Percentiles rank a stretch among this genome's conserved stretches.
phyloP scores from a whole-genome alignment of 768 basidiomycete genomes.

The Wakefieldia striispora region DNA sequence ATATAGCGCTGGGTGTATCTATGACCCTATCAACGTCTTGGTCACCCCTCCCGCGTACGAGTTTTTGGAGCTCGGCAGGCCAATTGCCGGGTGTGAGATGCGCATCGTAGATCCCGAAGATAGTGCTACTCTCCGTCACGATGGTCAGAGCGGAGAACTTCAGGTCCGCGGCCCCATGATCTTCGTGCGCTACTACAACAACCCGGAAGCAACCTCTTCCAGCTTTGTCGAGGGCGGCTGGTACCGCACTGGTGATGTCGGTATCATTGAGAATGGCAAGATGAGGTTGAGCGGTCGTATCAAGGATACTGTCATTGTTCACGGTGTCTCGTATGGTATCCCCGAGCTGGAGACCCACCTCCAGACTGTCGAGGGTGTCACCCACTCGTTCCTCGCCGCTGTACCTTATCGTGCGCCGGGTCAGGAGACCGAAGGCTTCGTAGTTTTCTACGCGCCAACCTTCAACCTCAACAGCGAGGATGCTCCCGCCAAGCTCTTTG shows the following conservation, averaged over 20 bases:
- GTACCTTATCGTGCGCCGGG: conserved; percentile 38
- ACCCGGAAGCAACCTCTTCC: conserved; percentile 45
- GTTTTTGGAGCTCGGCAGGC: conserved; percentile 33
- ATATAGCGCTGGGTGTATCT: conserved; percentile 36
- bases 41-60: conserved; percentile 24
- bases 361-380: conserved; percentile 37
- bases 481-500: conserved; percentile 13
- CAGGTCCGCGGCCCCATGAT: conserved; percentile 40
- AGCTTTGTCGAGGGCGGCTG: conserved; percentile 50
- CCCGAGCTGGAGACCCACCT: conserved; percentile 39
- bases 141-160: conserved; percentile 35
- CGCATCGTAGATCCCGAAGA: conserved; percentile 32
- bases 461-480: conserved; percentile 20
- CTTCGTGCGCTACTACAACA: conserved; percentile 44
- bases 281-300: conserved; percentile 40
- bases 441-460: conserved; percentile 38
- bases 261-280: conserved; percentile 31
- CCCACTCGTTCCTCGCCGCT: conserved; percentile 35
- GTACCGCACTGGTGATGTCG: conserved; percentile 58
- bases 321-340: conserved; percentile 41
- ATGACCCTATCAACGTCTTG: conserved; percentile 27
- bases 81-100: conserved; percentile 28
- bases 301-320: conserved; percentile 44
- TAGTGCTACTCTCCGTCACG: conserved; percentile 18
- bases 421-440: conserved; percentile 42